A percentile compares a stretch with the other conserved stretches of the same genome.
These are phyloP conservation scores for Pyrus hybrid DNA, from an alignment of 331 rosid species.

Conservation along the genomic window DNA sequence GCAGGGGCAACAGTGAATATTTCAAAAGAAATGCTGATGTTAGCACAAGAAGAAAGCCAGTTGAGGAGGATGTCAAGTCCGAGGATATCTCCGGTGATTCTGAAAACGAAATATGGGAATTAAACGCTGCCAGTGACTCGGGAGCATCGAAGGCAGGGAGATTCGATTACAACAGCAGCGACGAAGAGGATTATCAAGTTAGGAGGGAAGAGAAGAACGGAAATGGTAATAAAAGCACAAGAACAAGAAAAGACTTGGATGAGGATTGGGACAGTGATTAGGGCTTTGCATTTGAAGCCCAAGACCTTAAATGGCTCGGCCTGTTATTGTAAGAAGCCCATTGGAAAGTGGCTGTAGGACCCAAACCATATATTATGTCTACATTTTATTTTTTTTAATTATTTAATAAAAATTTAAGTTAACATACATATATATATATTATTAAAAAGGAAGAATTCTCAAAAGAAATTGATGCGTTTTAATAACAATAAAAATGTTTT, in stretches of 20 bases:
- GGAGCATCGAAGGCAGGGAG: slow-evolving; percentile 14
- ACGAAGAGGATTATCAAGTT: slow-evolving; percentile 15
- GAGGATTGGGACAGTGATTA: slow-evolving; percentile 68
- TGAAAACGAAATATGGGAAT: slow-evolving; percentile 32
- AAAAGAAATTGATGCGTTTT: background rate
- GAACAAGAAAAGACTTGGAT: slow-evolving; percentile 31
- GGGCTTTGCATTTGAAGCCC: slow-evolving; percentile 4
- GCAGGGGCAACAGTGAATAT: background rate
- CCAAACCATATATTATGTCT: background rate
- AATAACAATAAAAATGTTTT: too few relatives aligned
- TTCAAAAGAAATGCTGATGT: slow-evolving; percentile 7
- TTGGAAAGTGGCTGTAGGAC: background rate
- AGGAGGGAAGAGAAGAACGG: slow-evolving; percentile 17
- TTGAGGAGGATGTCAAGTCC: slow-evolving; percentile 12
- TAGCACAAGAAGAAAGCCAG: background rate
- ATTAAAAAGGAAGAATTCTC: background rate
- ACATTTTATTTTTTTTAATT: background rate
- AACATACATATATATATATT: too few relatives aligned
- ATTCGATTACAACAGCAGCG: slow-evolving; percentile 12
- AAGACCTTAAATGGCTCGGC: background rate
- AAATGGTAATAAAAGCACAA: slow-evolving; percentile 7
- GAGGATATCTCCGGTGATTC: slow-evolving; percentile 21
- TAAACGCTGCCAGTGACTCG: slow-evolving; percentile 26
- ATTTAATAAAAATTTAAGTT: background rate
- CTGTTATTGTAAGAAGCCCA: background rate